Evolutionary conservation across 2,329 filamentous ascomycete genomes (phyloP), one percentile per base, ranked within the genome.

Genomic region (Fusarium sarcochroum): DNA sequence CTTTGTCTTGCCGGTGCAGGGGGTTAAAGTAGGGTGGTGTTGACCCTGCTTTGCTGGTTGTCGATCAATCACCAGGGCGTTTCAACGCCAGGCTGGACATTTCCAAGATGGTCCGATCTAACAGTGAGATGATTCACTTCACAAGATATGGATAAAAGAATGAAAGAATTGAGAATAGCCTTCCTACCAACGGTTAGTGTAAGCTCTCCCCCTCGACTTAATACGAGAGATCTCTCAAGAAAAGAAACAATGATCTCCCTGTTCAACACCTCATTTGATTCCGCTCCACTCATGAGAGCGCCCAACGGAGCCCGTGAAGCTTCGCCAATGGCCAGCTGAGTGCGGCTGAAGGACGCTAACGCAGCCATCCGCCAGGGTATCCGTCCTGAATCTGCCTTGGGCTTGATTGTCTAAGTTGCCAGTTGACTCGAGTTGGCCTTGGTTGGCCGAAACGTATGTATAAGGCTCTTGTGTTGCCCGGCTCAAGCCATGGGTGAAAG

Each of bases 341-440:
- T 73, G 71, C 71, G 71, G 71, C 71, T 73, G 71, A 73, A 44
- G 47, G 49, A 47, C 71, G 59, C 71, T 73, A 73, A 63, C 52
- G 71, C 68, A 64, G 38, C 53, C 69, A 59, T 57, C 53, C 46
- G 55, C 60, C 69, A 63, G 68, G 54, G 49, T 50, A 50, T 17
- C 38, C 30, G 23, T 38, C 27, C 13, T 58, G 48, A 70, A 68
- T 74, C 72, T 74, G 72, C 72, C 72, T 74, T 74, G 72, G 58
- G 66, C 58, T 52, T 62, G 27, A 30, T 62, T n/a, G 20, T 37
- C 35, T 23, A 35, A 37, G 37, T 14, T 42, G 5, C 20, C 23
- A 13, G 37, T 49, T 35, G 27, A 52, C 21, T 11, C 7, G 34
- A 41, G 13, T 41, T 41, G 15, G 6, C 13, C 18, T 21, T 21